A percentile compares a stretch with the other conserved stretches of the same genome.
Evolutionary conservation across 768 basidiomycete genomes (phyloP).

Genomic region (Amanita rimosa): DNA sequence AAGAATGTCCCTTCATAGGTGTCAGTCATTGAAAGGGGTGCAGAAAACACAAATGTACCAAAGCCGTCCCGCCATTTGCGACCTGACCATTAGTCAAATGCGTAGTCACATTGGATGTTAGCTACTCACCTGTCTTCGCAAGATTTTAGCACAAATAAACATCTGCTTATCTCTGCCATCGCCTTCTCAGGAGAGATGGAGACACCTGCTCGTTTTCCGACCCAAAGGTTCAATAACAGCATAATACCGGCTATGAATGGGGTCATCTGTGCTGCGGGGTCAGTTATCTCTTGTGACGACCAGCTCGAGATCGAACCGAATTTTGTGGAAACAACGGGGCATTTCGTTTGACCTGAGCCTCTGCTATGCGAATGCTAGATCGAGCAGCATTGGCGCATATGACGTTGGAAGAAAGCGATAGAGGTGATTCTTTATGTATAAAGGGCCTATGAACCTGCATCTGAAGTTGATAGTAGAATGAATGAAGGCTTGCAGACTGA

Average conservation of each 20-base stretch:
- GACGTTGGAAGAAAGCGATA: slow-evolving; percentile 46
- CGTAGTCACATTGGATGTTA: not conserved
- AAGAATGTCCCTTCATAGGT: slow-evolving; percentile 38
- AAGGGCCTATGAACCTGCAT: slow-evolving; percentile 68
- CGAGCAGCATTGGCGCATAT: slow-evolving; percentile 68
- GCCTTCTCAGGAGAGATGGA: slow-evolving; percentile 29
- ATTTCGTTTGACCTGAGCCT: slow-evolving; percentile 32
- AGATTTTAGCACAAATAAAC: slow-evolving; percentile 32
- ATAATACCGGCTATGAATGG: slow-evolving; percentile 33
- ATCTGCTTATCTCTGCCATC: slow-evolving; percentile 39
- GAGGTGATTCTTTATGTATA: slow-evolving; percentile 29
- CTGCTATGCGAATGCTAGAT: slow-evolving; percentile 57
- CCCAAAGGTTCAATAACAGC: slow-evolving; percentile 47
- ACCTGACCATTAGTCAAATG: slow-evolving; percentile 13
- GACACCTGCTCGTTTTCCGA: slow-evolving; percentile 27
- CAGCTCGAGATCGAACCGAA: slow-evolving; percentile 15
- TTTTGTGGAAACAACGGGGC: slow-evolving; percentile 19
- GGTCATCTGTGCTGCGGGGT: slow-evolving; percentile 15
- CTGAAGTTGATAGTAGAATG: slow-evolving; percentile 36
- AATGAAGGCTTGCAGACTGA: slow-evolving; percentile 40
- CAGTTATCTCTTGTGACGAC: not conserved
- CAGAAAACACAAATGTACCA: slow-evolving; percentile 13
- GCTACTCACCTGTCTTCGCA: slow-evolving; percentile 23
- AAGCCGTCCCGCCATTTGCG: slow-evolving; percentile 26
- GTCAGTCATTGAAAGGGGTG: slow-evolving; percentile 13